Conservation (phyloP, 495 filamentous ascomycete genomes). For the Penicillium lividum region DNA sequence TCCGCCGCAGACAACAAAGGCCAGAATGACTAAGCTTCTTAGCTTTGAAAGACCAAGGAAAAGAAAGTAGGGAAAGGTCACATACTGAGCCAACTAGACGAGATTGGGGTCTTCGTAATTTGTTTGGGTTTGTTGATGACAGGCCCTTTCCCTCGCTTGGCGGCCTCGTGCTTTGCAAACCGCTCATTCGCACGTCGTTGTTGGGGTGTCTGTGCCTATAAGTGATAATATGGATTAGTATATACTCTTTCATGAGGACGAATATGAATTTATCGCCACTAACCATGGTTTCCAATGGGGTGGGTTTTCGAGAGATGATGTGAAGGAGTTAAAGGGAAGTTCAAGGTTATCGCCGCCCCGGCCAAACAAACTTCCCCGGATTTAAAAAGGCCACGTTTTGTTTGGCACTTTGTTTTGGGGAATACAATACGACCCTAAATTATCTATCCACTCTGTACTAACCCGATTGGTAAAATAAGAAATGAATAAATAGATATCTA, state of each 20-base stretch:
- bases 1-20: conserved; percentile 27
- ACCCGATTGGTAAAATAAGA: background rate
- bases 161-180: conserved; percentile 76
- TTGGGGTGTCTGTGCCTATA: conserved; percentile 88
- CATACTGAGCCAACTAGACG: conserved; percentile 82
- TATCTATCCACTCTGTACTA: background rate
- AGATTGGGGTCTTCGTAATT: conserved; percentile 75
- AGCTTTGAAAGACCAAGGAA: background rate
- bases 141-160: conserved; percentile 80
- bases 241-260: background rate
- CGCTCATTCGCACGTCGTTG: conserved; percentile 87
- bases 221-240: background rate
- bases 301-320: background rate
- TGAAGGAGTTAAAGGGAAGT: background rate
- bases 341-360: conserved; percentile 6
- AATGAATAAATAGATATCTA: no score
- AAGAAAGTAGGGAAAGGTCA: conserved; percentile 11
- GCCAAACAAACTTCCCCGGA: background rate
- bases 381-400: conserved; percentile 9
- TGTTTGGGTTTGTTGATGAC: conserved; percentile 64
- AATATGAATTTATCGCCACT: background rate
- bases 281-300: conserved; percentile 2
- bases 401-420: background rate
- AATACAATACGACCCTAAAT: no score
- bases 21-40: conserved; percentile 20